A percentile compares a stretch with the other conserved stretches of the same genome.
Conservation (phyloP, 176 grass and related monocot genomes). For the Stipa capillata region DNA sequence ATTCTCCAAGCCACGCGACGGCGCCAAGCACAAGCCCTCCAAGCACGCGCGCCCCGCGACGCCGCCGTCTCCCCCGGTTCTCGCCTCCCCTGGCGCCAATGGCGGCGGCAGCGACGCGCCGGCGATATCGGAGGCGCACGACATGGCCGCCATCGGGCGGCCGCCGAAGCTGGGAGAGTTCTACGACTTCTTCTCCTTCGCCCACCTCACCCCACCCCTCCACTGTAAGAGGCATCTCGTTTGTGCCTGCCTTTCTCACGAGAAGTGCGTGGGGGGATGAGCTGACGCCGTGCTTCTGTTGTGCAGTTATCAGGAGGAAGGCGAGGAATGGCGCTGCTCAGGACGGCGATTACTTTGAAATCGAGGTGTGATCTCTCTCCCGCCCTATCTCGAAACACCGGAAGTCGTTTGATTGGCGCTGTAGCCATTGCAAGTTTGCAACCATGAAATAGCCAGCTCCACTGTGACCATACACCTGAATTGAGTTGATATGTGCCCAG, state of each 20-base stretch:
- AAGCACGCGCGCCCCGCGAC: conserved; percentile 37
- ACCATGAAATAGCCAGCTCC: too few species aligned
- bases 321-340: conserved; percentile 32
- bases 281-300: background rate
- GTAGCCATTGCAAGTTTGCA: background rate
- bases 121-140: conserved; percentile 76
- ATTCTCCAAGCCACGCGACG: conserved; percentile 75
- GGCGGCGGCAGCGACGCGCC: conserved; percentile 15
- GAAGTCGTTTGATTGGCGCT: background rate
- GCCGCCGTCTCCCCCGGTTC: conserved; percentile 19
- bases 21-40: conserved; percentile 34
- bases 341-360: conserved; percentile 78
- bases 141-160: conserved; percentile 85
- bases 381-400: too few species aligned
- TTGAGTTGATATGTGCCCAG: conserved; percentile 37
- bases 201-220: conserved; percentile 68
- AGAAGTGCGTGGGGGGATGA: background rate
- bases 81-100: too few species aligned
- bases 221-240: conserved; percentile 40
- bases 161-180: conserved; percentile 82
- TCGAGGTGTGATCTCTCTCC: conserved; percentile 46
- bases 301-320: conserved; percentile 78
- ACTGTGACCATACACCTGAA: too few species aligned
- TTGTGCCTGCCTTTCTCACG: background rate
- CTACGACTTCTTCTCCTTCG: conserved; percentile 99